A percentile compares a stretch with the other conserved stretches of the same genome.
Evolutionary conservation across 495 filamentous ascomycete species (phyloP).

Genomic region (Lasiosphaeria hispida): DNA sequence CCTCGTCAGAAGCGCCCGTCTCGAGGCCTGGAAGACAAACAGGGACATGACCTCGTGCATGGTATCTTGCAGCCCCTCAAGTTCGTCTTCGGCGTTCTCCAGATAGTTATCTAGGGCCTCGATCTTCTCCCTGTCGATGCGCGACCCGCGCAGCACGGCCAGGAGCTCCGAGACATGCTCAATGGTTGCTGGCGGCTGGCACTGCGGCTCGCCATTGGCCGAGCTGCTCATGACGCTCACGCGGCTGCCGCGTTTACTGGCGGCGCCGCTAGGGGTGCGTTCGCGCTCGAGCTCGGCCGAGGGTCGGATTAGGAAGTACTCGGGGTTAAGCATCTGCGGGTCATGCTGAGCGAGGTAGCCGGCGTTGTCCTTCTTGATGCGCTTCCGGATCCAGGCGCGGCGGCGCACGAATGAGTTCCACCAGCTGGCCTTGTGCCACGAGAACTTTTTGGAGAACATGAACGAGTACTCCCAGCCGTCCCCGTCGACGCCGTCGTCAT

Average conservation of each 20-base stretch:
- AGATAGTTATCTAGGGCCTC: conserved; percentile 77
- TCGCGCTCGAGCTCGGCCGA: conserved; percentile 39
- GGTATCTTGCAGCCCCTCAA: conserved; percentile 70
- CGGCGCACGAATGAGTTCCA: conserved; percentile 89
- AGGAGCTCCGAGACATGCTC: conserved; percentile 64
- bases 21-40: conserved; percentile 87
- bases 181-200: conserved; percentile 44
- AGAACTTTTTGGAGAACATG: conserved; percentile 69
- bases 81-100: conserved; percentile 72
- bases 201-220: conserved; percentile 2
- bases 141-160: conserved; percentile 57
- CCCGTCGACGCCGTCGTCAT: conserved; percentile 76
- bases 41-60: conserved; percentile 82
- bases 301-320: conserved; percentile 82
- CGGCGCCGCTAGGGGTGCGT: conserved; percentile 21
- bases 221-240: conserved; percentile 22
- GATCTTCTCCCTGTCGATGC: conserved; percentile 89
- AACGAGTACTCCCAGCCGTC: conserved; percentile 97
- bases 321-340: conserved; percentile 66
- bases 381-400: conserved; percentile 81
- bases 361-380: conserved; percentile 58
- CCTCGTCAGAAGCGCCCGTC: conserved; percentile 67
- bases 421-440: conserved; percentile 92
- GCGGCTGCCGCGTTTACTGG: conserved; percentile 22
- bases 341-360: conserved; percentile 34